Percentiles rank a stretch among this genome's conserved stretches.
These are phyloP conservation scores for Monosporascus sp. DNA, from an alignment of 2,329 filamentous ascomycete species.

Conservation along the genomic window DNA sequence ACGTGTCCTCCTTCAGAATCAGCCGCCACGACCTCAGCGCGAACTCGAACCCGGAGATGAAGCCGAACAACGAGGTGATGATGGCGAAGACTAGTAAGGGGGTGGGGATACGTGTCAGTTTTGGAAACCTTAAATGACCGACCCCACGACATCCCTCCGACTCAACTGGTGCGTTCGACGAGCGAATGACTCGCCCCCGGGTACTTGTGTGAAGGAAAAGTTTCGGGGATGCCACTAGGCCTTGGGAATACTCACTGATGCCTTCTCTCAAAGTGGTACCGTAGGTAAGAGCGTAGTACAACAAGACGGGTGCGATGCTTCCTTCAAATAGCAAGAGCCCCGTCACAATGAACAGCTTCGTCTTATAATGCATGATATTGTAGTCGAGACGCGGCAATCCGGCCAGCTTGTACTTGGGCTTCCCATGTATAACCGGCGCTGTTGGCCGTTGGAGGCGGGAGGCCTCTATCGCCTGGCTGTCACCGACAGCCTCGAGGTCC, in stretches of 20 bases:
- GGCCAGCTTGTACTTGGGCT: conserved; percentile 14
- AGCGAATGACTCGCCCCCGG: too few relatives aligned
- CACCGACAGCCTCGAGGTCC: too few relatives aligned
- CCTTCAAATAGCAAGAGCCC: conserved; percentile 43
- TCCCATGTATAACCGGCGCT: not conserved
- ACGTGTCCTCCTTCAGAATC: conserved; percentile 42
- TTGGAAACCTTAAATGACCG: too few relatives aligned
- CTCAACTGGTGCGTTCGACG: too few relatives aligned
- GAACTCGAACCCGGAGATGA: conserved; percentile 50
- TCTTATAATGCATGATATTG: conserved; percentile 29
- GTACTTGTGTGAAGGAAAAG: too few relatives aligned
- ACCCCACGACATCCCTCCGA: too few relatives aligned
- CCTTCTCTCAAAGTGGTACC: conserved; percentile 28
- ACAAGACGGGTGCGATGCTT: conserved; percentile 42
- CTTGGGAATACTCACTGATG: conserved; percentile 22
- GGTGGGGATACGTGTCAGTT: conserved; percentile 19
- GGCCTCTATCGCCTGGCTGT: too few relatives aligned
- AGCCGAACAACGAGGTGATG: conserved; percentile 49
- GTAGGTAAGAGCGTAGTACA: conserved; percentile 46
- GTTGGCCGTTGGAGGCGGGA: not conserved
- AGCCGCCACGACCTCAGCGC: conserved; percentile 42
- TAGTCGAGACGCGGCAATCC: conserved; percentile 30
- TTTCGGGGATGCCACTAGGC: too few relatives aligned
- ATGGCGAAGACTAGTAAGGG: conserved; percentile 39
- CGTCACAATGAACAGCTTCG: conserved; percentile 40